A percentile compares a stretch with the other conserved stretches of the same genome.
These are phyloP conservation scores for Dactylellina parvicollis DNA, from an alignment of 2,329 filamentous ascomycete genomes.

Conservation along the genomic window DNA sequence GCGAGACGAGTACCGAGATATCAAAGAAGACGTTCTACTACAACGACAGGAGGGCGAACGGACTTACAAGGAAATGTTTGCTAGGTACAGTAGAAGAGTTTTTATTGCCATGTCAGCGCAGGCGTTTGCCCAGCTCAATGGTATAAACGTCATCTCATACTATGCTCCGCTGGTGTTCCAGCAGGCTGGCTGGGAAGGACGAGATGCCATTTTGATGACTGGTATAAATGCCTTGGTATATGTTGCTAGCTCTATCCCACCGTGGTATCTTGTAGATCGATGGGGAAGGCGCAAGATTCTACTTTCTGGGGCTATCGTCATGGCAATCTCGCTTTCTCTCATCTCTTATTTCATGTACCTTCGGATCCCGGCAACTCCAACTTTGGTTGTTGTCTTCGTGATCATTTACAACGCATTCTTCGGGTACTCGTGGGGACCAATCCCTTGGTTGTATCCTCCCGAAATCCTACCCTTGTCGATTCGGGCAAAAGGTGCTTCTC, in stretches of 20 bases:
- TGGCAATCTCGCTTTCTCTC: conserved; percentile 84
- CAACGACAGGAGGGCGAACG: conserved; percentile 95
- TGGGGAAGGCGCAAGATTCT: conserved; percentile 91
- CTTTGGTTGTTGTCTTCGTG: conserved; percentile 88
- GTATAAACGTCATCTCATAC: conserved; percentile 99
- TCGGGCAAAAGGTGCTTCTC: conserved; percentile 92
- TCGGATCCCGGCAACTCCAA: conserved; percentile 79
- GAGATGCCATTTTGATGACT: conserved; percentile 93
- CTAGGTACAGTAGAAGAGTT: conserved; percentile 86
- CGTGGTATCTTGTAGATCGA: conserved; percentile 94
- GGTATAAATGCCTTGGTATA: conserved; percentile 95
- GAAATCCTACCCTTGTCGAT: conserved; percentile 98
- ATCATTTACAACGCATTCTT: conserved; percentile 99
- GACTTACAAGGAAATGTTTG: conserved; percentile 93
- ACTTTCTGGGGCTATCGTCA: conserved; percentile 85
- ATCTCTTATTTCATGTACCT: conserved; percentile 97
- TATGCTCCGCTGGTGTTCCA: conserved; percentile 95
- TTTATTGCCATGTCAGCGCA: conserved; percentile 99
- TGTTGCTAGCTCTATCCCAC: conserved; percentile 88
- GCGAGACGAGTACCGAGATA: conserved; percentile 94
- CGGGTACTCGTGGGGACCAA: conserved; percentile 96
- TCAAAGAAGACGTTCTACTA: conserved; percentile 96
- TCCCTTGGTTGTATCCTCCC: conserved; percentile 97
- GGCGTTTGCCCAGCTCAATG: conserved; percentile 93
- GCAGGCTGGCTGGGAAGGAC: conserved; percentile 92